phyloP scores from a whole-genome alignment of 164 flowering plant genomes.

The Saururus chinensis region DNA sequence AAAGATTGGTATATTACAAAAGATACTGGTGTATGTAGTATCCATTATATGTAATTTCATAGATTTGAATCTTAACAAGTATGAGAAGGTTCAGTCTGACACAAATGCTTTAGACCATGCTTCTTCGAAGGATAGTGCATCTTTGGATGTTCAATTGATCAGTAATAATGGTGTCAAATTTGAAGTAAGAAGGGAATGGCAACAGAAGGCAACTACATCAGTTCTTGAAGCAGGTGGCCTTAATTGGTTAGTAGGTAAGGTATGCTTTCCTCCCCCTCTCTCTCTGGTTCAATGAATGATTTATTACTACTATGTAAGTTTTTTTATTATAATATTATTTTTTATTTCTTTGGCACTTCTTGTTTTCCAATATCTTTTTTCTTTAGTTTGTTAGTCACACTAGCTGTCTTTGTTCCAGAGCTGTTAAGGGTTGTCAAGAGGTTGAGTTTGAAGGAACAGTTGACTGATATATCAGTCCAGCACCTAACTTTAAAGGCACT shows the following conservation, averaged over 20 bases:
- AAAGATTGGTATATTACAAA: conserved; percentile 47
- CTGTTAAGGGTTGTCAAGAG: conserved; percentile 79
- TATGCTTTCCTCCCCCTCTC: conserved; percentile 29
- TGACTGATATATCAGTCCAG: conserved; percentile 57
- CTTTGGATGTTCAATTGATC: conserved; percentile 22
- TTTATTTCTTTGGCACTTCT: neutral
- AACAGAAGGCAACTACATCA: conserved; percentile 69
- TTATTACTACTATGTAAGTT: too few relatives aligned
- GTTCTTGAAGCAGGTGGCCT: conserved; percentile 99
- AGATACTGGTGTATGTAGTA: conserved; percentile 60
- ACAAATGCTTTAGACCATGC: conserved; percentile 16
- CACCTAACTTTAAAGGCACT: conserved; percentile 61
- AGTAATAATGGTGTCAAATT: conserved; percentile 12
- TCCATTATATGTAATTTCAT: conserved; percentile 59
- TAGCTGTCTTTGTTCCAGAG: conserved; percentile 35
- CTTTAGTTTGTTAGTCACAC: neutral
- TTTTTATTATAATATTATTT: neutral
- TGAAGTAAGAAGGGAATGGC: conserved; percentile 60
- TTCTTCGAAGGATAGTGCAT: conserved; percentile 14
- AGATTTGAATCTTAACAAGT: conserved; percentile 31
- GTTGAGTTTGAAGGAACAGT: conserved; percentile 64
- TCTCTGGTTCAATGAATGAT: neutral
- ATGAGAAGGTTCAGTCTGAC: conserved; percentile 26
- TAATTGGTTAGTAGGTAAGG: conserved; percentile 99
- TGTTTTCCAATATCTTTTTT: neutral